Conservation (phyloP, 23 red algal species). For the Gracilaria caudata region DNA sequence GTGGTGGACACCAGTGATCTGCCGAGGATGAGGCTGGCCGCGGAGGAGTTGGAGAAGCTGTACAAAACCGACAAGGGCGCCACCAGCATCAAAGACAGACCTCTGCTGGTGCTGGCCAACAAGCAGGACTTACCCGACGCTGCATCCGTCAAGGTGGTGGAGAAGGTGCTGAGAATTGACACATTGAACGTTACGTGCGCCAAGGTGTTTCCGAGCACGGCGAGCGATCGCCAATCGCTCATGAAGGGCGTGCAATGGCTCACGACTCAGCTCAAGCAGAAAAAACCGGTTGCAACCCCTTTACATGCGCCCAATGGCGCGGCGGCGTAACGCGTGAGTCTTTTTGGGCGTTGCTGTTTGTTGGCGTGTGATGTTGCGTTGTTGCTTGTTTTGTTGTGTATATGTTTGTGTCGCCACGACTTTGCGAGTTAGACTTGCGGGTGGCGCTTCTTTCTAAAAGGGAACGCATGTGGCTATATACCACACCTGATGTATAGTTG, state of each 20-base stretch:
- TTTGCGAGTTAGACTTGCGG: not conserved
- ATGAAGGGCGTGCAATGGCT: conserved; percentile 74
- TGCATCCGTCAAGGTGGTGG: conserved; percentile 42
- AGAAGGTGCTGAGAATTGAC: conserved; percentile 62
- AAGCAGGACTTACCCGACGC: conserved; percentile 80
- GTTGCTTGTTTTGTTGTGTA: conserved; percentile 9
- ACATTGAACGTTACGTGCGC: conserved; percentile 28
- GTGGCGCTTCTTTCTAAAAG: conserved; percentile 2
- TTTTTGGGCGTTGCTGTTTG: not conserved
- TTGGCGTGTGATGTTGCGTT: conserved; percentile 9
- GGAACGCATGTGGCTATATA: not conserved
- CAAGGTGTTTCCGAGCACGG: conserved; percentile 48
- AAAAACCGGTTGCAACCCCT: conserved; percentile 35
- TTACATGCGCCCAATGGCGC: conserved; percentile 15
- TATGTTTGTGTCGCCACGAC: not conserved
- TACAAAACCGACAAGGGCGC: conserved; percentile 27
- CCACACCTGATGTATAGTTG: conserved; percentile 2
- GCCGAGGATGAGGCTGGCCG: conserved; percentile 53
- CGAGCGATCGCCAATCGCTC: conserved; percentile 55
- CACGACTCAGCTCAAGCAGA: conserved; percentile 59
- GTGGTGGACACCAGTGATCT: conserved; percentile 80
- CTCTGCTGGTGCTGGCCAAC: conserved; percentile 85
- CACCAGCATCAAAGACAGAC: conserved; percentile 23
- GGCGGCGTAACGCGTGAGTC: not conserved
- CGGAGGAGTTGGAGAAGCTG: conserved; percentile 76